Percentiles rank a stretch among this genome's conserved stretches.
These are phyloP conservation scores for Chalciporus chontae DNA, from an alignment of 768 basidiomycete species.

Conservation along the genomic window DNA sequence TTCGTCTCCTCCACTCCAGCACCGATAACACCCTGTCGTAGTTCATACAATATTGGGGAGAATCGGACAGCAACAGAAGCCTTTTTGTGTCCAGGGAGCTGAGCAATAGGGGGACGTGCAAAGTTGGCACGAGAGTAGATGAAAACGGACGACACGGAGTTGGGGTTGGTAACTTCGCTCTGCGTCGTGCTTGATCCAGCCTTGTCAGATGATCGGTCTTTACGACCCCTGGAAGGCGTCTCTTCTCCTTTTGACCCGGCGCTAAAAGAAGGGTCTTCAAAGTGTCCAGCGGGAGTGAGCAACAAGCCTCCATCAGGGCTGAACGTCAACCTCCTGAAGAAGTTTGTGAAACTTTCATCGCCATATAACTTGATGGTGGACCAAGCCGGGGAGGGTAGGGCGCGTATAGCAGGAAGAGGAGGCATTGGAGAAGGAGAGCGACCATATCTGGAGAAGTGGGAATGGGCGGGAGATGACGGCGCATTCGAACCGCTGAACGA, in stretches of 20 bases:
- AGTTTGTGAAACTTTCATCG: slow-evolving; percentile 92
- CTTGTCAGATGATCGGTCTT: slow-evolving; percentile 44
- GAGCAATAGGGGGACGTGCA: slow-evolving; percentile 87
- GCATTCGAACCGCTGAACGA: slow-evolving; percentile 80
- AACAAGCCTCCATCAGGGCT: slow-evolving; percentile 93
- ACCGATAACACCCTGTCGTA: slow-evolving; percentile 57
- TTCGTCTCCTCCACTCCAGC: slow-evolving; percentile 40
- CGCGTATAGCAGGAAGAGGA: slow-evolving; percentile 89
- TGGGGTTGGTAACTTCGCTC: slow-evolving; percentile 30
- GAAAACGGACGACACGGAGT: slow-evolving; percentile 69
- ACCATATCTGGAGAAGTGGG: slow-evolving; percentile 61
- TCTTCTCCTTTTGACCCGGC: slow-evolving; percentile 31
- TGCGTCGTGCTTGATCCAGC: slow-evolving; percentile 25
- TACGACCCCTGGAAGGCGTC: slow-evolving; percentile 56
- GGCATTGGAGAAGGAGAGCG: slow-evolving; percentile 89
- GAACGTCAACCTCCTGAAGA: slow-evolving; percentile 92
- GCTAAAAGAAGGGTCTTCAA: slow-evolving; percentile 80
- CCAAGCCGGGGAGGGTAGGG: slow-evolving; percentile 59
- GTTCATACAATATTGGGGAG: slow-evolving; percentile 88
- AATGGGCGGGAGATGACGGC: slow-evolving; percentile 62
- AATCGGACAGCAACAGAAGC: slow-evolving; percentile 92
- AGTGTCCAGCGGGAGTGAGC: slow-evolving; percentile 94
- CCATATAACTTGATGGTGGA: slow-evolving; percentile 82
- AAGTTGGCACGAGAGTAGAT: slow-evolving; percentile 97
- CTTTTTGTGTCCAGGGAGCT: slow-evolving; percentile 94